Conservation (phyloP, 306 rosid species). For the Quercus aquifolioides region DNA sequence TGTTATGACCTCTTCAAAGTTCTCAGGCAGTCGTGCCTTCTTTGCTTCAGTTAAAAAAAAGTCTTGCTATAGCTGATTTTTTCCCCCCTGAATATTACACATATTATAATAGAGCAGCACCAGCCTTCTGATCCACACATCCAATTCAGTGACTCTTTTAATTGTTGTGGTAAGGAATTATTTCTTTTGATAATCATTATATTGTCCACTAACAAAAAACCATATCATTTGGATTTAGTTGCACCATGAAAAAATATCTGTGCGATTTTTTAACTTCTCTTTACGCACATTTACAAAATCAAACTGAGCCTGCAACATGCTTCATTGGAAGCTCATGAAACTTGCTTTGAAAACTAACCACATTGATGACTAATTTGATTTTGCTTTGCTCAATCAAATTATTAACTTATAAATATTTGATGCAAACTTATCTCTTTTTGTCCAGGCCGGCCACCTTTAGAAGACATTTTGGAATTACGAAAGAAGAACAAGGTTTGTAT, state of each 20-base stretch:
- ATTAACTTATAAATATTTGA: background rate
- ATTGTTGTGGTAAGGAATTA: background rate
- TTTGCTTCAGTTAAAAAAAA: too few relatives aligned
- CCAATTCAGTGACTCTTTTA: background rate
- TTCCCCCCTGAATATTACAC: too few relatives aligned
- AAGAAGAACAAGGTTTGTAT: conserved; percentile 60
- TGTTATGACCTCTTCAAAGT: background rate
- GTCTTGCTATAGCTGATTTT: too few relatives aligned
- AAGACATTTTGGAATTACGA: conserved; percentile 64
- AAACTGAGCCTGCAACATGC: background rate
- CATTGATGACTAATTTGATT: background rate
- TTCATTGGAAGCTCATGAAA: too few relatives aligned
- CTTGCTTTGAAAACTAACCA: background rate
- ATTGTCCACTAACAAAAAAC: background rate
- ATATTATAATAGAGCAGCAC: background rate
- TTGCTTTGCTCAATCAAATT: background rate
- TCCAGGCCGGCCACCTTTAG: conserved; percentile 81
- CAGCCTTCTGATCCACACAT: background rate
- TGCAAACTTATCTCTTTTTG: conserved; percentile 4
- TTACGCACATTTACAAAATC: background rate
- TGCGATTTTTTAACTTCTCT: background rate
- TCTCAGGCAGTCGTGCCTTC: too few relatives aligned
- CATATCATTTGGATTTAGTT: background rate
- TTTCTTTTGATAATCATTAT: background rate
- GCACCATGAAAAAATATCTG: background rate